Conservation (phyloP, 2,329 filamentous ascomycete genomes). For the Biscogniauxia marginata region DNA sequence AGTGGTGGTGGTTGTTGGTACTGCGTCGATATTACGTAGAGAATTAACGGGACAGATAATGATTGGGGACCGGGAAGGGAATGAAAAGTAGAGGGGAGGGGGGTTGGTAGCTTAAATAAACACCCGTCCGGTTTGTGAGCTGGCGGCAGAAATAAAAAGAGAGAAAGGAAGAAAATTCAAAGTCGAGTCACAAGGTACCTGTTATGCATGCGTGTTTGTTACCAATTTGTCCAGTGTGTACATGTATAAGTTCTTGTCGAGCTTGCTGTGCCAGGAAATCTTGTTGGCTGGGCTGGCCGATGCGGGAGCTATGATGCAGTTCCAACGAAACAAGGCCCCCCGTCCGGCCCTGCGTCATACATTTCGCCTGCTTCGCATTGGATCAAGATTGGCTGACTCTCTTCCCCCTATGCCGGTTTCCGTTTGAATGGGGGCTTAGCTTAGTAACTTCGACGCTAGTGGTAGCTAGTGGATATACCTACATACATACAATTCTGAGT, state of each 20-base stretch:
- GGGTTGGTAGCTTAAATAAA: not conserved
- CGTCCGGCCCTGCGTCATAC: not conserved
- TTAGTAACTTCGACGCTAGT: not conserved
- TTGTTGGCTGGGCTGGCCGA: slow-evolving; percentile 7
- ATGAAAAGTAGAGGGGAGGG: not conserved
- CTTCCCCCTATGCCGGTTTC: not conserved
- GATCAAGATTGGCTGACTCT: not conserved
- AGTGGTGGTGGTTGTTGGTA: not conserved
- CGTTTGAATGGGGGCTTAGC: not conserved
- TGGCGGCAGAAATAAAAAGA: not conserved
- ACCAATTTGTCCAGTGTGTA: not conserved
- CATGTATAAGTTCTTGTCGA: slow-evolving; percentile 8
- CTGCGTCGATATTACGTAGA: no score
- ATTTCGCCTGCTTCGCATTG: not conserved
- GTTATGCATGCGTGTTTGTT: not conserved
- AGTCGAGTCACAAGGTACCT: slow-evolving; percentile 10
- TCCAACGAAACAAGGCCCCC: slow-evolving; percentile 14
- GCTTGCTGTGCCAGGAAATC: slow-evolving; percentile 19
- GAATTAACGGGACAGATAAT: not conserved
- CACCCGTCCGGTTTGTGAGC: not conserved
- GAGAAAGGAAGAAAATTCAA: not conserved
- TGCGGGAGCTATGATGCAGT: slow-evolving; percentile 21
- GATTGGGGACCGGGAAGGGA: not conserved
- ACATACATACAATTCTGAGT: not conserved
- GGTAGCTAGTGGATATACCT: not conserved